Evolutionary conservation across 1,284 basidiomycete species (phyloP).

Genomic region (Ceratobasidium sp.): DNA sequence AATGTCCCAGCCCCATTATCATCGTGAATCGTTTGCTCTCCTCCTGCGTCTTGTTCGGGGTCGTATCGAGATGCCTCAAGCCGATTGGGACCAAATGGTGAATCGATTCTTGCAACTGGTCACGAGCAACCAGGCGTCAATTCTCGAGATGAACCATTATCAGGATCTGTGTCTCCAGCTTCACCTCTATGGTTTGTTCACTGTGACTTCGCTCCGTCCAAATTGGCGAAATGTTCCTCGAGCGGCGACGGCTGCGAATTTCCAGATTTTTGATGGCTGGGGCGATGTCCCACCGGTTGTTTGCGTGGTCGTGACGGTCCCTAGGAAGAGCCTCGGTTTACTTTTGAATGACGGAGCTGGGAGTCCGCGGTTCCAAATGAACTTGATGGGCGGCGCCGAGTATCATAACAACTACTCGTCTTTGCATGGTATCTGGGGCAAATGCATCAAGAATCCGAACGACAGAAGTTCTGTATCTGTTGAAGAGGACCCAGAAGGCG

Average conservation of each 20-base stretch:
- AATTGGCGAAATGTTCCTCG: neutral
- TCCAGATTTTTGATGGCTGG: slow-evolving; percentile 3
- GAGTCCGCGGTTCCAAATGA: neutral
- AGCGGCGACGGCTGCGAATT: neutral
- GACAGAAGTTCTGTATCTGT: neutral
- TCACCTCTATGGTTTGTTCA: neutral
- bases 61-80: neutral
- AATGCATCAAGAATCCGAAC: neutral
- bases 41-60: slow-evolving; percentile 1
- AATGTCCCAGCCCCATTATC: neutral
- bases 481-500: neutral
- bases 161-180: slow-evolving; percentile 16
- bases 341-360: neutral
- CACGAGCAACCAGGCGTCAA: neutral
- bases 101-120: neutral
- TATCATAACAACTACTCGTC: slow-evolving; percentile 4
- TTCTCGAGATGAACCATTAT: neutral
- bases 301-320: slow-evolving; percentile 2
- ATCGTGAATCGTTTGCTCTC: slow-evolving; percentile 8
- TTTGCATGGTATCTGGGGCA: slow-evolving; percentile 16
- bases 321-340: neutral
- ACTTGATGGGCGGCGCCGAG: neutral
- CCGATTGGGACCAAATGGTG: slow-evolving; percentile 1
- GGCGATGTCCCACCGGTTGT: slow-evolving; percentile 4
- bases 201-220: neutral